Percentiles rank a stretch among this genome's conserved stretches.
Conservation (phyloP, 495 filamentous ascomycete species). For the Talaromyces borbonicus region DNA sequence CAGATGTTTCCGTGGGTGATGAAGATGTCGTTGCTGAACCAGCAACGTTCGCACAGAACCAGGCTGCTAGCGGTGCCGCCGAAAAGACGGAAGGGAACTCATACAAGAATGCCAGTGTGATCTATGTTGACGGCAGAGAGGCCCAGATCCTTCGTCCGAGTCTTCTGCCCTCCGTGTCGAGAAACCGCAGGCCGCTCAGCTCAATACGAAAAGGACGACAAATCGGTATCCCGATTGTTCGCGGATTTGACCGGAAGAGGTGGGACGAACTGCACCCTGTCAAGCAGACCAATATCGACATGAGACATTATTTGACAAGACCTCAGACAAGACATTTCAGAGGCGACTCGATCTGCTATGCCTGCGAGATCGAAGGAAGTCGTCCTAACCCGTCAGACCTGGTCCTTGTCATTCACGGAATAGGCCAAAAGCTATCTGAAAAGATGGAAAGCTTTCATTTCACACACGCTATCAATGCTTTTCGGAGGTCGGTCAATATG, state of each 20-base stretch:
- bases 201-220: slow-evolving; percentile 76
- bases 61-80: slow-evolving; percentile 32
- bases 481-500: slow-evolving; percentile 77
- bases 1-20: slow-evolving; percentile 8
- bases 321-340: slow-evolving; percentile 21
- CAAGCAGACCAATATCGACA: slow-evolving; percentile 38
- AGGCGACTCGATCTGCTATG: slow-evolving; percentile 35
- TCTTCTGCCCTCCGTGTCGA: slow-evolving; percentile 69
- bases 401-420: slow-evolving; percentile 85
- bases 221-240: slow-evolving; percentile 76
- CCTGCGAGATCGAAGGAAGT: slow-evolving; percentile 48
- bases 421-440: slow-evolving; percentile 94
- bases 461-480: slow-evolving; percentile 85
- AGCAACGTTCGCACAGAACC: slow-evolving; percentile 22
- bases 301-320: slow-evolving; percentile 39
- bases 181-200: slow-evolving; percentile 63
- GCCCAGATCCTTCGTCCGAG: slow-evolving; percentile 76
- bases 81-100: slow-evolving; percentile 26
- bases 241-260: slow-evolving; percentile 67
- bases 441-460: slow-evolving; percentile 94
- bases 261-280: slow-evolving; percentile 70
- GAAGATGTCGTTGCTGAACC: slow-evolving; percentile 3
- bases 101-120: slow-evolving; percentile 63
- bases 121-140: slow-evolving; percentile 64
- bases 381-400: slow-evolving; percentile 74